A percentile compares a stretch with the other conserved stretches of the same genome.
Conservation (phyloP, 768 basidiomycete species). For the Serpula lacrymans region DNA sequence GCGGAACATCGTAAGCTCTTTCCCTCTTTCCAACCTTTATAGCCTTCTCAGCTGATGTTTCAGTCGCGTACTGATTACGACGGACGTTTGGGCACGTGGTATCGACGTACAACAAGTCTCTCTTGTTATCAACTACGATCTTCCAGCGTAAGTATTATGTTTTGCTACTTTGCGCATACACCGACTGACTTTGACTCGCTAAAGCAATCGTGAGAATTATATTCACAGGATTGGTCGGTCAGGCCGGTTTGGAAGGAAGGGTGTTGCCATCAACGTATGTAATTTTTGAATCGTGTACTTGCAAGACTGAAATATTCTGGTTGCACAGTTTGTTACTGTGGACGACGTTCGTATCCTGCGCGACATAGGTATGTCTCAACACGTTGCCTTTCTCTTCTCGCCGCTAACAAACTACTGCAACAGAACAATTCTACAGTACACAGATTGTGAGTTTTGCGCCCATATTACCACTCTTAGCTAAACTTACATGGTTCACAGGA, state of each 20-base stretch:
- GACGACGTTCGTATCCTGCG: conserved; percentile 96
- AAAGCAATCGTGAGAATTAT: conserved; percentile 96
- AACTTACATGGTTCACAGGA: conserved; percentile 52
- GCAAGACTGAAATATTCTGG: too few species aligned
- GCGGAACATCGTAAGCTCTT: conserved; percentile 76
- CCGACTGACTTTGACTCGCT: conserved; percentile 11
- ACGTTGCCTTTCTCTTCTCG: conserved; percentile 5
- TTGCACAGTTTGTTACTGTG: conserved; percentile 78
- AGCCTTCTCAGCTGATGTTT: conserved; percentile 4
- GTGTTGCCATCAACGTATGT: conserved; percentile 97
- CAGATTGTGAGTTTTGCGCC: conserved; percentile 67
- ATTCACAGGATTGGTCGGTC: conserved; percentile 99
- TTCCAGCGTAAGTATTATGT: conserved; percentile 71
- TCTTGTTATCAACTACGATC: conserved; percentile 94
- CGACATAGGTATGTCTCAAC: conserved; percentile 87
- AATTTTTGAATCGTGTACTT: neutral
- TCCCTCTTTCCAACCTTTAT: conserved; percentile 5
- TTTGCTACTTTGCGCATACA: conserved; percentile 4
- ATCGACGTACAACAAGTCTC: conserved; percentile 99
- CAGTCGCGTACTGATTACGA: conserved; percentile 92
- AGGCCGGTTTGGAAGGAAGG: conserved; percentile 98
- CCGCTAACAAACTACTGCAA: conserved; percentile 10
- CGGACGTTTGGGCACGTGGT: conserved; percentile 96
- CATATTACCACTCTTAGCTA: conserved; percentile 2
- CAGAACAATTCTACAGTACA: conserved; percentile 96